phyloP scores from a whole-genome alignment of 2,329 filamentous ascomycete species.

The Pyrenophora seminiperda region DNA sequence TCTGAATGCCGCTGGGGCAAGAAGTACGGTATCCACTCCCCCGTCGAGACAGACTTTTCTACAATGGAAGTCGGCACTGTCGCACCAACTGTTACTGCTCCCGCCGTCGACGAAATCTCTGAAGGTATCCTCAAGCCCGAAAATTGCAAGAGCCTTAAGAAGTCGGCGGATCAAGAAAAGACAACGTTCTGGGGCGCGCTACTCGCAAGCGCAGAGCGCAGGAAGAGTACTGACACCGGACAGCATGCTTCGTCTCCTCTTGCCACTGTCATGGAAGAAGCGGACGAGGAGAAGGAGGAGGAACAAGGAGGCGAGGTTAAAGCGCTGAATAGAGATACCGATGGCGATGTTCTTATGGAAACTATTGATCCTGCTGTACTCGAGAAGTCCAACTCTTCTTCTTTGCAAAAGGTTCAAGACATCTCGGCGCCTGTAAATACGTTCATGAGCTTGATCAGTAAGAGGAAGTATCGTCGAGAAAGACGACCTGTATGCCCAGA shows the following conservation, averaged over 20 bases:
- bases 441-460: conserved; percentile 6
- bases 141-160: conserved; percentile 9
- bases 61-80: not conserved
- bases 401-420: not conserved
- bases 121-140: conserved; percentile 25
- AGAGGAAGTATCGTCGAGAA: conserved; percentile 7
- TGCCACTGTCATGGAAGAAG: conserved; percentile 9
- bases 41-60: conserved; percentile 15
- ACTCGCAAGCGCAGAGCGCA: conserved; percentile 32
- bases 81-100: conserved; percentile 1
- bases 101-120: conserved; percentile 5
- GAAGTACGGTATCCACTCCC: conserved; percentile 36
- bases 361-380: not conserved
- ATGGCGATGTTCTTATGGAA: conserved; percentile 12
- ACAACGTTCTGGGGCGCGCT: conserved; percentile 34
- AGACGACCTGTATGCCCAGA: not conserved
- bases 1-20: conserved; percentile 52
- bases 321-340: not conserved
- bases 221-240: conserved; percentile 16
- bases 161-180: conserved; percentile 17
- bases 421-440: conserved; percentile 2
- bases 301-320: not conserved
- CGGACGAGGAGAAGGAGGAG: conserved; percentile 3
- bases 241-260: conserved; percentile 23
- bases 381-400: not conserved